phyloP scores from a whole-genome alignment of 1,284 basidiomycete species.

The Cryptococcus sp. region DNA sequence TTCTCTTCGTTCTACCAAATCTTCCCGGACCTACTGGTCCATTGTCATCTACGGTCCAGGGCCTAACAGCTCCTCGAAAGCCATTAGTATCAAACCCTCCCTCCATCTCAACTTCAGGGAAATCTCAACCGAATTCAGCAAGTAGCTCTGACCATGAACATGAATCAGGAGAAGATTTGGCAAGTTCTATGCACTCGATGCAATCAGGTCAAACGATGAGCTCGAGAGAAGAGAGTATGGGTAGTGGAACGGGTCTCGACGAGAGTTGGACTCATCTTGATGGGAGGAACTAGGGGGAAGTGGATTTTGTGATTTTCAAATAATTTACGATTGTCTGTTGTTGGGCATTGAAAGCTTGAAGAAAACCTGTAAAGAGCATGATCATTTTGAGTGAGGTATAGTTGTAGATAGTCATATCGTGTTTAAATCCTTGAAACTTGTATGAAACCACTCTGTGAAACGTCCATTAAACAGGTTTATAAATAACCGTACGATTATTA shows the following conservation, averaged over 20 bases:
- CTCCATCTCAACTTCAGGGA: neutral
- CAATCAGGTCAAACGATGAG: constrained; percentile 1
- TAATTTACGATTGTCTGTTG: too few relatives aligned
- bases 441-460: too few relatives aligned
- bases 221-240: neutral
- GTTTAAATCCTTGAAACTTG: too few relatives aligned
- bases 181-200: constrained; percentile 9
- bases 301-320: neutral
- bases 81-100: neutral
- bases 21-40: constrained; percentile 33
- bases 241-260: constrained; percentile 3
- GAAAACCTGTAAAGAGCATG: too few relatives aligned
- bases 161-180: constrained; percentile 36
- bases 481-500: too few relatives aligned
- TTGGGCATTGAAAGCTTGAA: too few relatives aligned
- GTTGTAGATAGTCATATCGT: too few relatives aligned
- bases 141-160: constrained; percentile 16
- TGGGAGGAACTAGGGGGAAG: neutral
- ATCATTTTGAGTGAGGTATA: too few relatives aligned
- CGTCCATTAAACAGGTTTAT: too few relatives aligned
- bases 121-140: constrained; percentile 6
- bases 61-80: constrained; percentile 3
- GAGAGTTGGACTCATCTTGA: constrained; percentile 8
- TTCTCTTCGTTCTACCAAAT: constrained; percentile 20
- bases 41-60: constrained; percentile 1